A percentile compares a stretch with the other conserved stretches of the same genome.
Evolutionary conservation across 495 filamentous ascomycete genomes (phyloP).

Genomic region (Xylaria longipes): DNA sequence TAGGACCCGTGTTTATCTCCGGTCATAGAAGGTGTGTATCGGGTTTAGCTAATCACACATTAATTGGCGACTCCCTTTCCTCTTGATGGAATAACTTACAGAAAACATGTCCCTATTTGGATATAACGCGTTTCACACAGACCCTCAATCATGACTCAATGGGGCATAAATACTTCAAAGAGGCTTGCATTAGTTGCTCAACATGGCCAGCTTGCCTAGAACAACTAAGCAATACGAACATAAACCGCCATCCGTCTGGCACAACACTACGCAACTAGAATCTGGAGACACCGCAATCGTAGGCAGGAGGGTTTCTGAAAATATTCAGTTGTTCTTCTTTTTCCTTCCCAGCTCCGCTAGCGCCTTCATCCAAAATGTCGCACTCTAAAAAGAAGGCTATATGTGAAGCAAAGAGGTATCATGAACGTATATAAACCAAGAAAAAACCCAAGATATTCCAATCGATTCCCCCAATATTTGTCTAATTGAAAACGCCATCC

Average conservation of each 20-base stretch:
- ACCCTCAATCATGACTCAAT: neutral
- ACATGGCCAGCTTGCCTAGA: neutral
- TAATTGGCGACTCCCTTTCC: too few relatives aligned
- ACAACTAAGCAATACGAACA: constrained; percentile 18
- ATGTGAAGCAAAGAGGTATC: constrained; percentile 29
- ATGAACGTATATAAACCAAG: constrained; percentile 23
- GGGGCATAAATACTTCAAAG: neutral
- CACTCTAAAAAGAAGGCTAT: neutral
- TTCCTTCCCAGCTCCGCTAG: neutral
- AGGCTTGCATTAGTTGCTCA: neutral
- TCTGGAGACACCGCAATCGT: neutral
- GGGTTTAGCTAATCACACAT: neutral
- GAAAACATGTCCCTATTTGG: neutral
- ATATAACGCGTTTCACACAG: neutral
- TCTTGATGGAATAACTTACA: neutral
- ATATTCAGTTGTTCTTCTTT: neutral
- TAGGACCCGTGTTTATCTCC: too few relatives aligned
- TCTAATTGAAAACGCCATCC: constrained; percentile 18
- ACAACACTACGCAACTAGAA: neutral
- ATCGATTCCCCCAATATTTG: neutral
- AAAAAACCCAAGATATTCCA: neutral
- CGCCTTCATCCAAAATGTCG: constrained; percentile 3
- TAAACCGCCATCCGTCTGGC: neutral
- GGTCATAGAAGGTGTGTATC: neutral
- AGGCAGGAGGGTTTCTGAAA: neutral